Conservation (phyloP, 441 rosid species). For the Raphanus hybrid region DNA sequence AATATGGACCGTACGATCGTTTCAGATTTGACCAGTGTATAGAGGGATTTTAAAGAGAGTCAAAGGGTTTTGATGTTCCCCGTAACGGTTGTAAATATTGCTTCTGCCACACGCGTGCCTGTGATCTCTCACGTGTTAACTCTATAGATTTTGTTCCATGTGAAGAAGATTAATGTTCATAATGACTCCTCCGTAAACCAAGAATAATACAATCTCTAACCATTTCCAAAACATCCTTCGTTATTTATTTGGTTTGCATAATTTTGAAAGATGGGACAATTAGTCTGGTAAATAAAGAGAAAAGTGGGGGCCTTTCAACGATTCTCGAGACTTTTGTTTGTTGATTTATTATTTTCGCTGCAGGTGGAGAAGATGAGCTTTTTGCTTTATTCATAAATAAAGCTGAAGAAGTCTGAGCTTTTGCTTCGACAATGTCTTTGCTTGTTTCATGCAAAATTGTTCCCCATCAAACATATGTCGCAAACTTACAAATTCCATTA, state of each 20-base stretch:
- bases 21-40: constrained; percentile 17
- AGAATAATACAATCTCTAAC: constrained; percentile 16
- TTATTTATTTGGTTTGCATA: too few species aligned
- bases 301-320: constrained; percentile 14
- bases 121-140: constrained; percentile 38
- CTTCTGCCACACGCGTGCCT: constrained; percentile 36
- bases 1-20: constrained; percentile 16
- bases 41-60: background rate
- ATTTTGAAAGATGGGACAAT: background rate
- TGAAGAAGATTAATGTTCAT: constrained; percentile 43
- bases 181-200: constrained; percentile 17
- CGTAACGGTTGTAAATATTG: constrained; percentile 33
- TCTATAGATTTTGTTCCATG: constrained; percentile 17
- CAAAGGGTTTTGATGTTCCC: constrained; percentile 24
- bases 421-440: constrained; percentile 24
- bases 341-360: constrained; percentile 21
- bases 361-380: constrained; percentile 17
- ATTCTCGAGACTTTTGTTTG: constrained; percentile 13
- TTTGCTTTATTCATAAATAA: constrained; percentile 7
- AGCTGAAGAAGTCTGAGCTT: constrained; percentile 3
- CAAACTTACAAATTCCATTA: constrained; percentile 25
- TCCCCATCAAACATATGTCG: background rate
- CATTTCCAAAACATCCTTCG: background rate
- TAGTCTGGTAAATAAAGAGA: constrained; percentile 28
- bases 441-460: constrained; percentile 41